Evolutionary conservation across 2,329 filamentous ascomycete genomes (phyloP), one percentile per base, ranked within the genome.

Genomic region (Coleophoma eucalyptorum): DNA sequence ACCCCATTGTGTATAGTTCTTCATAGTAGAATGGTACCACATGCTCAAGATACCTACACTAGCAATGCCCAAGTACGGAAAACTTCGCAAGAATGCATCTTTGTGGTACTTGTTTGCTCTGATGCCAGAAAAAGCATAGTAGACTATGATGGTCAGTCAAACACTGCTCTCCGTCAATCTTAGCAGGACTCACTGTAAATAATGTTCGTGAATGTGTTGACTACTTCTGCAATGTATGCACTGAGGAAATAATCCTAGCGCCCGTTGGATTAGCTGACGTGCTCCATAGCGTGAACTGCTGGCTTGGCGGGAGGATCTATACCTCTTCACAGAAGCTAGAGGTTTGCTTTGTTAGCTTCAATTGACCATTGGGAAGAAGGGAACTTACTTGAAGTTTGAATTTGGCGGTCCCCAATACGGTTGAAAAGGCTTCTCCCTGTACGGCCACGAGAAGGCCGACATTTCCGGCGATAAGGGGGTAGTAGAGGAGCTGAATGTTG

Each of bases 201-300:
- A 1, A 77, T 47, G 55, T 79, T 81, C 3, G 75, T 78, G 43
- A 79, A 53, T 1, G 77, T 74, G 55, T 79, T 80, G 51, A 79
- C 65, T 53, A 80, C 76, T 55, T 81, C 77, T 32, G 73, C 78
- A 44, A 80, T 67, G 57, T 79, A 80, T 3, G 63, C 58, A 2
- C 75, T 77, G 48, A 80, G 63, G 48, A 70, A 73, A 56, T 79
- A 82, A 60, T 83, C 80, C 67, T 84, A 34, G 21, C 41, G 18
- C 33, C 21, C 42, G 34, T 34, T 46, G 20, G 47, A 12, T 19
- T n/a, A 37, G 16, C 26, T 15, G 13, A 44, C 20, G 31, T 38
- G 35, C 10, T 26, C 6, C 26, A 26, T 13, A 48, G 16, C 32
- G 33, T 12, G 21, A 15, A 34, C 3, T 5, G 20, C 20, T n/a